Evolutionary conservation across 768 basidiomycete species (phyloP).

Genomic region (Pilatotrama ljubarskyi): DNA sequence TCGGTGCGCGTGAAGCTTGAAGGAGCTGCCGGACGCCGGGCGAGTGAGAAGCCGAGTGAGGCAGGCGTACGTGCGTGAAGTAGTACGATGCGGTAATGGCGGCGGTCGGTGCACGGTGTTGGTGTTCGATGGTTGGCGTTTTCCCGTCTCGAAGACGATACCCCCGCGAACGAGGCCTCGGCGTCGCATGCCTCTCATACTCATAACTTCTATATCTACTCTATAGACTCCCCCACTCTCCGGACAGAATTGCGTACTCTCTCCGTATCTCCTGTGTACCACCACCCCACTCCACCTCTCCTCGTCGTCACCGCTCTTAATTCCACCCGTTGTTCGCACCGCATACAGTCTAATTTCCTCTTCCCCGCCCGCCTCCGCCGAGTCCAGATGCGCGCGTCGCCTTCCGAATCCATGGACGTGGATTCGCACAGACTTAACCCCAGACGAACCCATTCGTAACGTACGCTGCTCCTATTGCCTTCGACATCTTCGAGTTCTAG

Average conservation of each 20-base stretch:
- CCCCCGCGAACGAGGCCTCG: constrained; percentile 4
- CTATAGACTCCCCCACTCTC: constrained; percentile 12
- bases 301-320: background rate
- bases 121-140: background rate
- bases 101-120: background rate
- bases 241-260: background rate
- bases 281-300: background rate
- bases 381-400: too few relatives aligned
- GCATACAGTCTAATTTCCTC: background rate
- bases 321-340: background rate
- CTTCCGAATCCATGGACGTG: background rate
- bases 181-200: constrained; percentile 1
- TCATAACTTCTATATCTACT: background rate
- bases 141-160: constrained; percentile 2
- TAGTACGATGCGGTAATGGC: background rate
- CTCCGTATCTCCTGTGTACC: constrained; percentile 4
- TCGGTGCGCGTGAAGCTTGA: constrained; percentile 6
- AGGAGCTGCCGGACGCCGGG: background rate
- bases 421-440: background rate
- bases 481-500: too few relatives aligned
- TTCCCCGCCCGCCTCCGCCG: background rate
- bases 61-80: background rate
- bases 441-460: too few relatives aligned
- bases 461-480: too few relatives aligned
- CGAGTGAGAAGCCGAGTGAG: background rate